Evolutionary conservation across 2,329 filamentous ascomycete genomes (phyloP).

Genomic region (Cladosporium sp.): DNA sequence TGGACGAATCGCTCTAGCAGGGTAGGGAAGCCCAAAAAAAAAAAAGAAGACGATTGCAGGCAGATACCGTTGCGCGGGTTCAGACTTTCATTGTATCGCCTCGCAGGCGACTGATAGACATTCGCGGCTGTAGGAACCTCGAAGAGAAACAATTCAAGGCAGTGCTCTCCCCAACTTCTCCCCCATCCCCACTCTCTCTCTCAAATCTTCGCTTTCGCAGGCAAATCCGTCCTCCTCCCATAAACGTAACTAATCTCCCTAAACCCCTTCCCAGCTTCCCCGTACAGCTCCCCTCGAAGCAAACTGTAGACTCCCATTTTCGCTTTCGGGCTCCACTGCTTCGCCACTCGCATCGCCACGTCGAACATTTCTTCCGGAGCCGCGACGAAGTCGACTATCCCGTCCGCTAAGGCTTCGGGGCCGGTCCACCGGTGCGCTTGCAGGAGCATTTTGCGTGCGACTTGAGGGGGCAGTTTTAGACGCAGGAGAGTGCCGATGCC

Average conservation of each 20-base stretch:
- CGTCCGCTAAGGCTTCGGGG: conserved; percentile 47
- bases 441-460: conserved; percentile 54
- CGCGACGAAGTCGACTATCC: conserved; percentile 51
- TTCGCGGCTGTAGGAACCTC: no score
- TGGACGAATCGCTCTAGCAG: no score
- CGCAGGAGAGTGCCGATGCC: conserved; percentile 52
- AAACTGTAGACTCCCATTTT: conserved; percentile 51
- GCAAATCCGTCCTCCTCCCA: conserved; percentile 39
- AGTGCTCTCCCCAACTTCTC: no score
- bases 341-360: conserved; percentile 42
- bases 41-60: no score
- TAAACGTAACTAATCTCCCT: conserved; percentile 53
- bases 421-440: conserved; percentile 55
- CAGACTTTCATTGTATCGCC: no score
- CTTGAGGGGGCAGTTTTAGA: conserved; percentile 47
- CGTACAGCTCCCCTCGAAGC: conserved; percentile 50
- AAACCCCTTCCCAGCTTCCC: conserved; percentile 50
- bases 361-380: conserved; percentile 48
- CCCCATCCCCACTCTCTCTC: no score
- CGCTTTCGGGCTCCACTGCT: conserved; percentile 38
- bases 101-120: no score
- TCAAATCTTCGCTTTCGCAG: conserved; percentile 47
- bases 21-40: no score
- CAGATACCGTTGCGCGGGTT: no score
- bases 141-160: no score